Conservation (phyloP, 1,139 yeast genomes). For the Debaryomycetaceae sp. region DNA sequence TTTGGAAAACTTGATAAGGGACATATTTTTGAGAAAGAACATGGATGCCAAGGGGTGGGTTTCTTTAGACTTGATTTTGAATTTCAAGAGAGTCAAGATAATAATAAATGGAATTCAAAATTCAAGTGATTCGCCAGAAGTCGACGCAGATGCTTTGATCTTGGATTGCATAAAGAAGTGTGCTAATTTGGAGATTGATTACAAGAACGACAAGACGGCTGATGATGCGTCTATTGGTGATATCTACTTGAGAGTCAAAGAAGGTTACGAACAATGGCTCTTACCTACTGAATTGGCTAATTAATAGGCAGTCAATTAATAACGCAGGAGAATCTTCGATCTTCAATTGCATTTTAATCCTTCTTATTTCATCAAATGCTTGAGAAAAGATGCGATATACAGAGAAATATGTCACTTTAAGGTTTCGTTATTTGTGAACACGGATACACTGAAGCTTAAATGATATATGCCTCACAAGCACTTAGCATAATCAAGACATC, state of each 20-base stretch:
- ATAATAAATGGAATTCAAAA: constrained; percentile 42
- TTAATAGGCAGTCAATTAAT: constrained; percentile 1
- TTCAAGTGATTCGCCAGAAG: constrained; percentile 23
- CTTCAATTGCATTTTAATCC: constrained; percentile 1
- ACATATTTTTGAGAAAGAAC: constrained; percentile 70
- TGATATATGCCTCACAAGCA: not conserved
- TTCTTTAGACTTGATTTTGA: constrained; percentile 57
- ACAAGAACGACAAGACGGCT: constrained; percentile 22
- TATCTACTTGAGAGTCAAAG: constrained; percentile 41
- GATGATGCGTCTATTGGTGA: constrained; percentile 27
- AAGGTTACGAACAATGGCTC: constrained; percentile 43
- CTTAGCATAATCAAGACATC: not conserved
- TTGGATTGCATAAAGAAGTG: constrained; percentile 34
- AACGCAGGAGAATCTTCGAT: not conserved
- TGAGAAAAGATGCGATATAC: not conserved
- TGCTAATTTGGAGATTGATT: constrained; percentile 37
- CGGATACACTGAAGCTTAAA: not conserved
- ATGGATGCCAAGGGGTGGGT: constrained; percentile 77
- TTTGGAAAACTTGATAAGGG: constrained; percentile 80
- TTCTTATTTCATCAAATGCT: not conserved
- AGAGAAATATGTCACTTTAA: not conserved
- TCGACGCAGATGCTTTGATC: constrained; percentile 21
- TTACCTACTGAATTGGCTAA: constrained; percentile 18
- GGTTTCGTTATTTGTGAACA: not conserved
- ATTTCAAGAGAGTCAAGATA: constrained; percentile 70